These are phyloP conservation scores for Herpotrichia juniperi DNA, from an alignment of 2,329 filamentous ascomycete species.

Conservation along the genomic window DNA sequence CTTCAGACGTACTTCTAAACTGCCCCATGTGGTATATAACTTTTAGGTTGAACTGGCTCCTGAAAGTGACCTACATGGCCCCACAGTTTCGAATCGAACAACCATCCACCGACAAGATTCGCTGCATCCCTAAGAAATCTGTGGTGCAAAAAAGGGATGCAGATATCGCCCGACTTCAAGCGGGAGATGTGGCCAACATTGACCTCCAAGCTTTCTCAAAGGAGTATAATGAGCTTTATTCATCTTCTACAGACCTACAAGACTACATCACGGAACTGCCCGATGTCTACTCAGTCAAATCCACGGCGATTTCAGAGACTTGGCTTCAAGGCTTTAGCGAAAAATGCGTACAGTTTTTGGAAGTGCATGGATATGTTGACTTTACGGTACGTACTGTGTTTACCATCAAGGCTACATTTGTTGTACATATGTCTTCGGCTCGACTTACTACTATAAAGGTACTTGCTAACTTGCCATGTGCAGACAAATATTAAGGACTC, in stretches of 20 bases:
- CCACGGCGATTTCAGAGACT: constrained; percentile 29
- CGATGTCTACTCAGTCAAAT: constrained; percentile 17
- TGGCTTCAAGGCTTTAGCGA: constrained; percentile 25
- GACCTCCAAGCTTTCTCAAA: constrained; percentile 24
- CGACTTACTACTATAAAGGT: not conserved
- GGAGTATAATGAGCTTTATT: constrained; percentile 23
- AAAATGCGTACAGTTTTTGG: constrained; percentile 19
- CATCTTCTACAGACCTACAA: constrained; percentile 18
- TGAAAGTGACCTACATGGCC: not conserved
- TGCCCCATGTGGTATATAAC: constrained; percentile 31
- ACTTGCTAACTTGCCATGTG: not conserved
- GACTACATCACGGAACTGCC: constrained; percentile 14
- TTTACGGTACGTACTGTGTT: constrained; percentile 21
- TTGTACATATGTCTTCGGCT: not conserved
- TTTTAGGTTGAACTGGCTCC: constrained; percentile 14
- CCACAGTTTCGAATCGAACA: not conserved
- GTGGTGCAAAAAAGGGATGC: constrained; percentile 23
- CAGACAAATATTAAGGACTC: constrained; percentile 5
- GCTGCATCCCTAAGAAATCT: constrained; percentile 29
- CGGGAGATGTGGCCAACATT: constrained; percentile 26
- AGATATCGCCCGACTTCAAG: constrained; percentile 20
- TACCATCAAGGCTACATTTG: not conserved
- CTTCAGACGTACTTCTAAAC: constrained; percentile 21
- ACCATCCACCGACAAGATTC: constrained; percentile 11
- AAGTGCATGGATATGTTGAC: constrained; percentile 24